Base-by-base conservation (phyloP, 106 monocot species). In the Narthecium ossifragum region DNA sequence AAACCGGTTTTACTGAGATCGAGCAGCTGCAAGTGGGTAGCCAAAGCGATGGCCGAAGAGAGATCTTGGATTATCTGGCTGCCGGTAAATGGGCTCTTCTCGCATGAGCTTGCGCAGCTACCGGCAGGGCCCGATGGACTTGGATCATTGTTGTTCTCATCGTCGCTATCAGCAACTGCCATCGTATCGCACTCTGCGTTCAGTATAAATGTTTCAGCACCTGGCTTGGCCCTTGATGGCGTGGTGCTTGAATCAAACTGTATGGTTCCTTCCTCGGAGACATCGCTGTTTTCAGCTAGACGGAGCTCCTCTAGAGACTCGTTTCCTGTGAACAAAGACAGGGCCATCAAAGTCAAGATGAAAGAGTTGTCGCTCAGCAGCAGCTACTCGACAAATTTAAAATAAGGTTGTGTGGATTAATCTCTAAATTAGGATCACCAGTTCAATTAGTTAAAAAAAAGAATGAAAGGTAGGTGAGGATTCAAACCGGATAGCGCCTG, bases 231-330 rank as follows among this genome's bases (percentile, higher is more conserved):
- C 9, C 39, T 11, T 7, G 57, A 11, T 37, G 26, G 12, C 15
- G 13, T 40, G 9, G 14, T 1, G 13, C 41, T 37, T 69, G 37
- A 15, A 33, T 54, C 55, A 43, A 18, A 30, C 4, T 10, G 34
- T n/a, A 52, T 28, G 33, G 54, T 23, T 75, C 46, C 77, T 55
- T 83, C 75, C 18, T 41, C 26, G 24, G 62, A 27, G 17, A 67
- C 18, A 57, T 76, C 46, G n/a, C 60, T 56, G 53, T 90, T 94
- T 21, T 75, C 78, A 6, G 83, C 77, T 38, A 94, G 18, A 71
- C 69, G 58, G 25, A 94, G 83, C 55, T 94, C 94, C 70, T 94
- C 90, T 54, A 94, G 40, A 39, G 72, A 71, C 34, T 71, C 66
- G 58, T 88, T 94, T 17, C 61, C 94, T 94, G 83, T 11, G 26